phyloP scores from a whole-genome alignment of 108 stramenopile species.

The Epithemia pelagica region DNA sequence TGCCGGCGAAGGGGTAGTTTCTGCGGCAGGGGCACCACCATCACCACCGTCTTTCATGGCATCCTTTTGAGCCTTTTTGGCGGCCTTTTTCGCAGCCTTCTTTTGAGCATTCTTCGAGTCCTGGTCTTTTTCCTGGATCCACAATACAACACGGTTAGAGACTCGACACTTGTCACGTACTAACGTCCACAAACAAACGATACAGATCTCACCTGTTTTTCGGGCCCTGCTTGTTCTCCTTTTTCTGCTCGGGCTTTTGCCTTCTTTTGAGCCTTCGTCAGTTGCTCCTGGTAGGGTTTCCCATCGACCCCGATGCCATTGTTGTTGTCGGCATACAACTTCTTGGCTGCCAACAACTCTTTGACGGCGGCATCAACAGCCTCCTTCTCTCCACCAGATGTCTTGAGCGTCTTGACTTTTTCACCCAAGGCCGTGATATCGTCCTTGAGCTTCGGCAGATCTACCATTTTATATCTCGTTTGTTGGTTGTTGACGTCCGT shows the following conservation, averaged over 20 bases:
- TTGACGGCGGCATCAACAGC: conserved; percentile 41
- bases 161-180: not conserved
- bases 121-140: conserved; percentile 12
- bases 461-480: no score
- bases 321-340: conserved; percentile 61
- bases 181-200: not conserved
- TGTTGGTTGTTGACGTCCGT: no score
- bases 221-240: not conserved
- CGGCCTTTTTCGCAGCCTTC: conserved; percentile 86
- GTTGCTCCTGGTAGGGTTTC: conserved; percentile 48
- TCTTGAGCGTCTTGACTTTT: conserved; percentile 47
- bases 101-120: conserved; percentile 37
- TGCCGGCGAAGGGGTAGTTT: conserved; percentile 8
- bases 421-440: conserved; percentile 46
- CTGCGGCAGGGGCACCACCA: conserved; percentile 12
- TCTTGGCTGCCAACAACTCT: conserved; percentile 45
- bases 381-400: conserved; percentile 37
- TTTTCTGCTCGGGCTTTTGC: conserved; percentile 39
- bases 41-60: conserved; percentile 8
- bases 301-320: conserved; percentile 79
- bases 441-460: conserved; percentile 27
- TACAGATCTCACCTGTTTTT: not conserved
- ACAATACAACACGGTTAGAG: not conserved
- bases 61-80: conserved; percentile 45
- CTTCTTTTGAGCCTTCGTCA: conserved; percentile 75